Evolutionary conservation across 257 asterid species (phyloP).

Genomic region (Galeopsis tetrahit): DNA sequence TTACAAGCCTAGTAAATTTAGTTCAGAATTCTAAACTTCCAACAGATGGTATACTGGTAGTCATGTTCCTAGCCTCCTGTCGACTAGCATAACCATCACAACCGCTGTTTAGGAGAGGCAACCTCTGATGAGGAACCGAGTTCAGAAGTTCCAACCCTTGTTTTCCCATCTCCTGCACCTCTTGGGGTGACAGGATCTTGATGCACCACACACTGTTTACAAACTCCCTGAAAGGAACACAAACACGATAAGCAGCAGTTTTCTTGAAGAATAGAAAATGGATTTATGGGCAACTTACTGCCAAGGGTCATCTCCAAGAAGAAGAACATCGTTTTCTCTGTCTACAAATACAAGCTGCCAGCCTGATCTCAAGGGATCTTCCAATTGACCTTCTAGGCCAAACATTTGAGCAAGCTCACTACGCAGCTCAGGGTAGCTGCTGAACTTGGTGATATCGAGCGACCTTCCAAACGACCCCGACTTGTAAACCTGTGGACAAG

Average conservation of each 20-base stretch:
- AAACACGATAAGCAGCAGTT: neutral
- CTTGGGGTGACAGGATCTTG: conserved; percentile 81
- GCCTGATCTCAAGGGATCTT: conserved; percentile 98
- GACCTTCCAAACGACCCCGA: conserved; percentile 81
- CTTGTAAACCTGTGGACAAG: conserved; percentile 59
- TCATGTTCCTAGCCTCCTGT: conserved; percentile 56
- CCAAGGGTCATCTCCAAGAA: conserved; percentile 93
- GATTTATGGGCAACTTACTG: conserved; percentile 48
- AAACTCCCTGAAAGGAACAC: conserved; percentile 57
- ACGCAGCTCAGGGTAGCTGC: conserved; percentile 82
- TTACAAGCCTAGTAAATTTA: conserved; percentile 33
- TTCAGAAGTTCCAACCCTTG: conserved; percentile 61
- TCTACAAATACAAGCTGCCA: conserved; percentile 99
- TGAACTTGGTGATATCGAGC: conserved; percentile 72
- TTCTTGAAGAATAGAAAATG: neutral
- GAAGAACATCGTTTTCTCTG: conserved; percentile 95
- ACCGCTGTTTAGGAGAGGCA: conserved; percentile 41
- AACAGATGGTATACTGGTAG: conserved; percentile 58
- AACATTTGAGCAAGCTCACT: conserved; percentile 75
- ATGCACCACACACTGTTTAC: conserved; percentile 79
- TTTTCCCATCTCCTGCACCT: conserved; percentile 81
- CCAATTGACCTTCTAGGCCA: conserved; percentile 82
- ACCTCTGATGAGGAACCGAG: conserved; percentile 53
- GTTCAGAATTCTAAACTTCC: conserved; percentile 63
- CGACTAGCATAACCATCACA: conserved; percentile 54